These are phyloP conservation scores for Poa pratensis DNA, from an alignment of 176 grass and related monocot genomes.

Conservation along the genomic window DNA sequence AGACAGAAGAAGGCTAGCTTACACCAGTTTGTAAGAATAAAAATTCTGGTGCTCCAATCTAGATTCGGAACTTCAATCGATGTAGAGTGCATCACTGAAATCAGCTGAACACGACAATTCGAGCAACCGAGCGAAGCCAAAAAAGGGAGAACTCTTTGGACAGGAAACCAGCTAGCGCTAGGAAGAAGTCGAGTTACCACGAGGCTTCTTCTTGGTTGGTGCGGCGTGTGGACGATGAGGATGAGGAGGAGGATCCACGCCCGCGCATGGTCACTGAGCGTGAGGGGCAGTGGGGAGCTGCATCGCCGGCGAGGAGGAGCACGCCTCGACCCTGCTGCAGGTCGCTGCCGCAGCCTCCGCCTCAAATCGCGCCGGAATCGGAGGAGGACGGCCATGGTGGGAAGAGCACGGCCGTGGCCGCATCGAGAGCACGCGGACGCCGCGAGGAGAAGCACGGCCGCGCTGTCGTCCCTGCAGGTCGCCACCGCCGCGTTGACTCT, in stretches of 20 bases:
- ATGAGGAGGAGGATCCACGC: constrained; percentile 51
- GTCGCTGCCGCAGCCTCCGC: too few species aligned
- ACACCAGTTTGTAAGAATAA: background rate
- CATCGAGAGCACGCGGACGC: too few species aligned
- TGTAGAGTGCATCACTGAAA: background rate
- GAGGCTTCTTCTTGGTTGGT: constrained; percentile 51
- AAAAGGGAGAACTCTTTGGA: background rate
- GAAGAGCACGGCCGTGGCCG: too few species aligned
- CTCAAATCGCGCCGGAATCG: too few species aligned
- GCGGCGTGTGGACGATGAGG: constrained; percentile 48
- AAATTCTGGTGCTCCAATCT: background rate
- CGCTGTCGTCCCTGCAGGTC: too few species aligned
- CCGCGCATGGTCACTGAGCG: too few species aligned
- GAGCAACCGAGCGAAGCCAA: background rate
- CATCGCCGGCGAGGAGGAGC: too few species aligned
- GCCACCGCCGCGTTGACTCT: too few species aligned
- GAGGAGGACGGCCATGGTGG: too few species aligned
- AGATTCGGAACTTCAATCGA: background rate
- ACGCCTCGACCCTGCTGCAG: too few species aligned
- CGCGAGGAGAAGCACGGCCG: too few species aligned
- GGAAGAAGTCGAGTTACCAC: constrained; percentile 39
- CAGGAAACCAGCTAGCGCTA: background rate
- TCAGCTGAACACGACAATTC: background rate
- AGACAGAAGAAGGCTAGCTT: background rate
- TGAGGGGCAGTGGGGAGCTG: too few species aligned